Evolutionary conservation across 225 moss, liverwort and hornwort genomes (phyloP).

Genomic region (Anthoceros angustus): DNA sequence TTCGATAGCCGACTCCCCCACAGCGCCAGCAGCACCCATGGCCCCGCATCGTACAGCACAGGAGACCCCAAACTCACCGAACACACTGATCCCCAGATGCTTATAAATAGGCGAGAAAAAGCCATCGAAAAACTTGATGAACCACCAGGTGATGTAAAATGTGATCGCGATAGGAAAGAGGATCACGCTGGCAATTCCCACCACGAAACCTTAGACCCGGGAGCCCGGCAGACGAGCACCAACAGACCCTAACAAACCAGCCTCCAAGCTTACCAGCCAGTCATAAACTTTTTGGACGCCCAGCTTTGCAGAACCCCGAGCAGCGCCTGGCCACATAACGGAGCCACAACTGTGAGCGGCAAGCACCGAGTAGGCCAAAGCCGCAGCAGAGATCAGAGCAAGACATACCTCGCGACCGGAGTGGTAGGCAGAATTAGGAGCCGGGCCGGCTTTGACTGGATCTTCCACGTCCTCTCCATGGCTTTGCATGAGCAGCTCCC

Average conservation of each 20-base stretch:
- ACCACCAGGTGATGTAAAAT: constrained; percentile 97
- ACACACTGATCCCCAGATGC: constrained; percentile 75
- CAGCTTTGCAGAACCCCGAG: constrained; percentile 94
- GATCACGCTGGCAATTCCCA: constrained; percentile 52
- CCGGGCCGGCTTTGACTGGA: constrained; percentile 77
- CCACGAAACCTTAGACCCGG: background rate
- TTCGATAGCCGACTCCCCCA: background rate
- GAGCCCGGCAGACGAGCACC: background rate
- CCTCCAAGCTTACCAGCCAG: constrained; percentile 60
- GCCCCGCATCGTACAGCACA: background rate
- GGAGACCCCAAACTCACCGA: constrained; percentile 32
- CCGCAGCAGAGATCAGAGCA: background rate
- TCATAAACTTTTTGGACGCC: constrained; percentile 99
- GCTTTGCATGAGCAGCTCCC: constrained; percentile 81
- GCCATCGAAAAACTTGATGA: constrained; percentile 75
- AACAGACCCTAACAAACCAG: background rate
- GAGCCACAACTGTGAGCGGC: constrained; percentile 7
- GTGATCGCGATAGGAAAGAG: constrained; percentile 93
- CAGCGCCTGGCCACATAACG: constrained; percentile 56
- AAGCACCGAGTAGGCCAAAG: background rate
- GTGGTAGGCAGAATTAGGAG: constrained; percentile 69
- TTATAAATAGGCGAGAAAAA: constrained; percentile 90
- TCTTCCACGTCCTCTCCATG: constrained; percentile 76
- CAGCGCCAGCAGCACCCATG: no score
- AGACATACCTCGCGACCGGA: constrained; percentile 75